Conservation (phyloP, 176 grass and related monocot species). For the Phyllostachys edulis region DNA sequence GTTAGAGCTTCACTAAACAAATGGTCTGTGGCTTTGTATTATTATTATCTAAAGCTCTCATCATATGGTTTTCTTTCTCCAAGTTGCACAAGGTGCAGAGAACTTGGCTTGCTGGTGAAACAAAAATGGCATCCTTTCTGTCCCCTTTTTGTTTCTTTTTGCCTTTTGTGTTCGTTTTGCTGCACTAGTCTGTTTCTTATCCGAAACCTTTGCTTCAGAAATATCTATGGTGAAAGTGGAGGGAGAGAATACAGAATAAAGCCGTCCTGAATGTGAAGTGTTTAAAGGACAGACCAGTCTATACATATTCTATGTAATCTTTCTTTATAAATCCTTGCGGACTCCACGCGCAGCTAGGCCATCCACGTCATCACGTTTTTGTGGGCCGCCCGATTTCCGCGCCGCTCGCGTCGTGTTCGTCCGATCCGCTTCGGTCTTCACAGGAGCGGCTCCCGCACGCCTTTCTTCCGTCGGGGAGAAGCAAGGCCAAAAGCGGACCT, state of each 20-base stretch:
- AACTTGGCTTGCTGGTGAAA: slow-evolving; percentile 31
- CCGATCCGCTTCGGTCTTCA: too few relatives aligned
- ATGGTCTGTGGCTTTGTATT: neutral
- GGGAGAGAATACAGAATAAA: slow-evolving; percentile 46
- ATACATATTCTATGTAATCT: neutral
- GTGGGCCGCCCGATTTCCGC: too few relatives aligned
- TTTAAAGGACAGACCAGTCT: slow-evolving; percentile 35
- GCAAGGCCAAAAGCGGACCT: too few relatives aligned
- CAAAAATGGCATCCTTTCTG: slow-evolving; percentile 28
- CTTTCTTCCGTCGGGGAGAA: too few relatives aligned
- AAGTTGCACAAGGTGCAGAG: slow-evolving; percentile 49
- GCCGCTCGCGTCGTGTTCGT: too few relatives aligned
- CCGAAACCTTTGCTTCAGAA: slow-evolving; percentile 38
- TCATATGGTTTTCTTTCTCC: slow-evolving; percentile 34
- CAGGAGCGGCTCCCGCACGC: too few relatives aligned
- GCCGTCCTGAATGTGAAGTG: slow-evolving; percentile 9
- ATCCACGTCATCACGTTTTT: too few relatives aligned
- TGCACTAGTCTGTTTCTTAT: slow-evolving; percentile 24
- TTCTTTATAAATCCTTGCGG: too few relatives aligned
- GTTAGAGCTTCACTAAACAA: slow-evolving; percentile 41
- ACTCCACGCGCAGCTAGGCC: too few relatives aligned
- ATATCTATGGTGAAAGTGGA: slow-evolving; percentile 33
- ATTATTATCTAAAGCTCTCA: slow-evolving; percentile 7
- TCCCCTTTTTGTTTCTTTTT: neutral
- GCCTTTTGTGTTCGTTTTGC: slow-evolving; percentile 6